These are phyloP conservation scores for Microbotryum silenes-acaulis DNA, from an alignment of 1,284 basidiomycete genomes.

Conservation along the genomic window DNA sequence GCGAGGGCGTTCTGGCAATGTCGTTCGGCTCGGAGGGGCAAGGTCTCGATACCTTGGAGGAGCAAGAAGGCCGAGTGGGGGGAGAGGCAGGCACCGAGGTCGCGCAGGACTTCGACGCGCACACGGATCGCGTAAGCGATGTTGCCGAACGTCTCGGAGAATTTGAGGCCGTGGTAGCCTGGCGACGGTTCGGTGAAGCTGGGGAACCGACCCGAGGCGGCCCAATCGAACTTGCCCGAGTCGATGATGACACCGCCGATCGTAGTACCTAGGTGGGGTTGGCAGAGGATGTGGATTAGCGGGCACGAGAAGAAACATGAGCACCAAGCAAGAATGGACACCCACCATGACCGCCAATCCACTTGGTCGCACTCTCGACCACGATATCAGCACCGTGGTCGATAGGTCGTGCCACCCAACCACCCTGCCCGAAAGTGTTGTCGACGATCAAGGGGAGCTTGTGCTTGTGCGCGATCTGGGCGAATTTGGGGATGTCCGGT, in stretches of 20 bases:
- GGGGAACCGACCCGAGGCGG: conserved; percentile 65
- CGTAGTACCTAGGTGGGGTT: conserved; percentile 60
- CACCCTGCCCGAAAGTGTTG: conserved; percentile 50
- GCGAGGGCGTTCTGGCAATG: conserved; percentile 68
- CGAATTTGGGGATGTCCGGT: conserved; percentile 61
- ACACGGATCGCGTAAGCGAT: conserved; percentile 66
- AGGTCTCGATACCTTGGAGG: conserved; percentile 74
- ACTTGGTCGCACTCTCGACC: conserved; percentile 55
- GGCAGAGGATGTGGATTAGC: too few relatives aligned
- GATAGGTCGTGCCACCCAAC: conserved; percentile 65
- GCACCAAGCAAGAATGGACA: too few relatives aligned
- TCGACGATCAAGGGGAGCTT: conserved; percentile 75
- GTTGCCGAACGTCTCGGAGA: conserved; percentile 59
- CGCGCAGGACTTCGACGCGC: conserved; percentile 56
- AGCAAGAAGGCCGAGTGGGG: conserved; percentile 14
- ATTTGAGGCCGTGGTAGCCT: conserved; percentile 65
- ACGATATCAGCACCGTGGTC: conserved; percentile 76
- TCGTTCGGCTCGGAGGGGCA: conserved; percentile 69
- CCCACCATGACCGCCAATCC: conserved; percentile 60
- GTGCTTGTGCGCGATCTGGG: conserved; percentile 67
- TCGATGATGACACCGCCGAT: conserved; percentile 78
- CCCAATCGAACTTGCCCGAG: conserved; percentile 81
- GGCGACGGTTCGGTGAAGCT: conserved; percentile 72
- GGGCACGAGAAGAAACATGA: too few relatives aligned
- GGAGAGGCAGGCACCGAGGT: conserved; percentile 14